Percentiles rank a stretch among this genome's conserved stretches.
These are phyloP conservation scores for Cenchrus purpureus DNA, from an alignment of 176 grass and related monocot species.

Conservation along the genomic window DNA sequence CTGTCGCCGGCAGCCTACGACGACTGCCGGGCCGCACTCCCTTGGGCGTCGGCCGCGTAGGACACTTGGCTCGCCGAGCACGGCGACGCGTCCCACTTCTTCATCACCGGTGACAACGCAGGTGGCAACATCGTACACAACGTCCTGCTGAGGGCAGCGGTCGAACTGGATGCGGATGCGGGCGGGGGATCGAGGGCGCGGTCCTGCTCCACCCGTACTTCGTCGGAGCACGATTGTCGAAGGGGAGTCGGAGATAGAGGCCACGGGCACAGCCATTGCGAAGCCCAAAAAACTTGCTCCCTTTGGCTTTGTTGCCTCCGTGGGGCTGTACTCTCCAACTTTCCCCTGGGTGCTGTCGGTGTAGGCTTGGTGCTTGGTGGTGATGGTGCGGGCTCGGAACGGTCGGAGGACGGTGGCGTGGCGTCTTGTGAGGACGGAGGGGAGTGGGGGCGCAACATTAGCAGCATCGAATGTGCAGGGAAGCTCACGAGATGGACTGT, in stretches of 20 bases:
- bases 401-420: no score
- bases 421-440: no score
- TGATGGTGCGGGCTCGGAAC: no score
- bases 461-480: no score
- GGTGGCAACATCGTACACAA: slow-evolving; percentile 78
- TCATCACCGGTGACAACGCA: slow-evolving; percentile 64
- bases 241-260: slow-evolving; percentile 1
- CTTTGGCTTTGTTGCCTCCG: no score
- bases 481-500: no score
- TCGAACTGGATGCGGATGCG: not conserved
- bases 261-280: not conserved
- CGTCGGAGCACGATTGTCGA: slow-evolving; percentile 27
- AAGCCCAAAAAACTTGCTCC: not conserved
- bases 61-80: slow-evolving; percentile 54
- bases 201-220: slow-evolving; percentile 59
- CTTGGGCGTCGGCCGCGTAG: slow-evolving; percentile 43
- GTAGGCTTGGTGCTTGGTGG: no score
- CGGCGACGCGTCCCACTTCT: slow-evolving; percentile 52
- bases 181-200: slow-evolving; percentile 31
- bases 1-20: slow-evolving; percentile 58
- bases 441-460: no score
- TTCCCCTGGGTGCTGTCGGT: no score
- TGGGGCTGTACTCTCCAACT: no score
- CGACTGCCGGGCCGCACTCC: slow-evolving; percentile 46
- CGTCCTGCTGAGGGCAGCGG: slow-evolving; percentile 24